phyloP scores from a whole-genome alignment of 2,329 filamentous ascomycete genomes.

The Rhinocladiella similis region DNA sequence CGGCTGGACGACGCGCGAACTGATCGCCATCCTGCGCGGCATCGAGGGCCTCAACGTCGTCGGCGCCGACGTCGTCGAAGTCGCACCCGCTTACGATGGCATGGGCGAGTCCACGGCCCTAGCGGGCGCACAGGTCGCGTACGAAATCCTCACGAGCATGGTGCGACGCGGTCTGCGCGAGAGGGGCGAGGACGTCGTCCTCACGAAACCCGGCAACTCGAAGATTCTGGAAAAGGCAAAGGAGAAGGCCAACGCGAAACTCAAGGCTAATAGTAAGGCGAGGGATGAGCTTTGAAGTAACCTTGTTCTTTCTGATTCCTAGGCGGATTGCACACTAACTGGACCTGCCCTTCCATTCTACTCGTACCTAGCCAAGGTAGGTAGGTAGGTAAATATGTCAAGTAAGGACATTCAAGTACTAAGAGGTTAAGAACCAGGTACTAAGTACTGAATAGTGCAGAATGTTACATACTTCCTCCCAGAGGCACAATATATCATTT shows the following conservation, averaged over 20 bases:
- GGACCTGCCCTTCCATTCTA: too few relatives aligned
- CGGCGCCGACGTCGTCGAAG: slow-evolving; percentile 87
- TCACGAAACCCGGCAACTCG: slow-evolving; percentile 20
- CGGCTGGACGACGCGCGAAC: slow-evolving; percentile 85
- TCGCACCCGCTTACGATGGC: slow-evolving; percentile 81
- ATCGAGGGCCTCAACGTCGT: slow-evolving; percentile 82
- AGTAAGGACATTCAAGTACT: too few relatives aligned
- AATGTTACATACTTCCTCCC: too few relatives aligned
- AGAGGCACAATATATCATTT: too few relatives aligned
- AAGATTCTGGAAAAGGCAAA: slow-evolving; percentile 1
- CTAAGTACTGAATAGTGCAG: too few relatives aligned
- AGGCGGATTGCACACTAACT: too few relatives aligned
- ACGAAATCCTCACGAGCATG: slow-evolving; percentile 73
- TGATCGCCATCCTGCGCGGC: slow-evolving; percentile 79
- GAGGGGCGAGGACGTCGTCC: slow-evolving; percentile 30
- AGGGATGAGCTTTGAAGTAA: neutral
- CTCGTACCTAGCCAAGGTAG: too few relatives aligned
- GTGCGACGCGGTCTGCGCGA: slow-evolving; percentile 44
- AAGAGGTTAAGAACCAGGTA: too few relatives aligned
- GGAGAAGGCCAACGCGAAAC: neutral
- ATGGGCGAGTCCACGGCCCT: slow-evolving; percentile 77
- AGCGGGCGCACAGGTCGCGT: slow-evolving; percentile 80
- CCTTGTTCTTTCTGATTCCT: too few relatives aligned
- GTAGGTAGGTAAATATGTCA: neutral
- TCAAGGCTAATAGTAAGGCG: too few relatives aligned